A percentile compares a stretch with the other conserved stretches of the same genome.
phyloP scores from a whole-genome alignment of 1,284 basidiomycete genomes.

The Athelia sp. region DNA sequence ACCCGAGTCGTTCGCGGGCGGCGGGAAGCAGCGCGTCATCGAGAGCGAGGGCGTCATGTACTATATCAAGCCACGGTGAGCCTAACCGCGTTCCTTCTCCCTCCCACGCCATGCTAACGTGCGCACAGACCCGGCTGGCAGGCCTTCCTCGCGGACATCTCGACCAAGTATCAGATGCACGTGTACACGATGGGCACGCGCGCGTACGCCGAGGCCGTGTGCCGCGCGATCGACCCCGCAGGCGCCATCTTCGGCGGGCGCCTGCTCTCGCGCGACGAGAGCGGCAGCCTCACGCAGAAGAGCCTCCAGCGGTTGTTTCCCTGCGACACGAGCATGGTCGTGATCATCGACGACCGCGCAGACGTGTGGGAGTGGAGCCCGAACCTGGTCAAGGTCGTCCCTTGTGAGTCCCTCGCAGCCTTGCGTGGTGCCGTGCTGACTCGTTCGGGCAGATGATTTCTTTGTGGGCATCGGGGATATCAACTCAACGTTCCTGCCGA shows the following conservation, averaged over 20 bases:
- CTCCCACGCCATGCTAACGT: conserved; percentile 11
- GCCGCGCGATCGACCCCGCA: conserved; percentile 88
- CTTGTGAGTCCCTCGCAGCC: conserved; percentile 58
- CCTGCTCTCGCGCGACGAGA: conserved; percentile 92
- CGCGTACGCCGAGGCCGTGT: conserved; percentile 94
- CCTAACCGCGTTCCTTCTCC: conserved; percentile 6
- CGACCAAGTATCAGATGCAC: conserved; percentile 93
- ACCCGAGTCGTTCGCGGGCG: conserved; percentile 64
- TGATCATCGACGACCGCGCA: conserved; percentile 96
- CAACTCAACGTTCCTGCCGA: conserved; percentile 90
- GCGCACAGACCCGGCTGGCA: conserved; percentile 78
- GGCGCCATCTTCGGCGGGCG: conserved; percentile 83
- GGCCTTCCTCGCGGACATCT: conserved; percentile 70
- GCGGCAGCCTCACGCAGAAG: conserved; percentile 90
- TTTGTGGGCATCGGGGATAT: conserved; percentile 99
- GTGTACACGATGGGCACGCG: conserved; percentile 99
- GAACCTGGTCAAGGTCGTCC: conserved; percentile 94
- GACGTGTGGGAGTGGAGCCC: conserved; percentile 98
- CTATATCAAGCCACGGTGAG: conserved; percentile 93
- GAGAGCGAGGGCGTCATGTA: conserved; percentile 87
- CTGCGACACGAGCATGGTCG: conserved; percentile 97
- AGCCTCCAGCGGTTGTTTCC: conserved; percentile 90
- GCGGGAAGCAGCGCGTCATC: conserved; percentile 59
- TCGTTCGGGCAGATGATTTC: conserved; percentile 73
- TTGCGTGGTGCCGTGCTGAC: conserved; percentile 3